A percentile compares a stretch with the other conserved stretches of the same genome.
Evolutionary conservation across 306 rosid species (phyloP).

Genomic region (Geum urbanum): DNA sequence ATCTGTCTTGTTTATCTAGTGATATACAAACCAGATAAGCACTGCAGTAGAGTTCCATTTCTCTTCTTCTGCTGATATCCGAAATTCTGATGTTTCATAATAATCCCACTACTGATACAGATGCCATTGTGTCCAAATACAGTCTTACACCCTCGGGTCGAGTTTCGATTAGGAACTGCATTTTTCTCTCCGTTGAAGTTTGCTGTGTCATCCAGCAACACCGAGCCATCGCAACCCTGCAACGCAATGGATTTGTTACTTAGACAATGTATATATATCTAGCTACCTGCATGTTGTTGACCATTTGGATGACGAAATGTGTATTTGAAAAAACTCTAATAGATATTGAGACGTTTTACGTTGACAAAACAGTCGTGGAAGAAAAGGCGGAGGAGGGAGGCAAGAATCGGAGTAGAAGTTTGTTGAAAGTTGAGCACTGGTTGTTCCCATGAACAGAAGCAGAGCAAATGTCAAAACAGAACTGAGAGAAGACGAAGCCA

Average conservation of each 20-base stretch:
- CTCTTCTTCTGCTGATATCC: no score
- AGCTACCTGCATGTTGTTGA: background rate
- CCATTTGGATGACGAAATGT: constrained; percentile 11
- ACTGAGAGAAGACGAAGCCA: constrained; percentile 24
- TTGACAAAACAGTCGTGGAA: constrained; percentile 92
- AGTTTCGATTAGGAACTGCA: constrained; percentile 61
- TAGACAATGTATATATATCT: background rate
- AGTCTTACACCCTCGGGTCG: constrained; percentile 48
- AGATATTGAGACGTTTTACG: constrained; percentile 33
- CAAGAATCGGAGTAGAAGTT: constrained; percentile 52
- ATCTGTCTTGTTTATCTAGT: no score
- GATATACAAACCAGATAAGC: no score
- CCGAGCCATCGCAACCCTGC: constrained; percentile 90
- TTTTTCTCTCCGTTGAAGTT: constrained; percentile 72
- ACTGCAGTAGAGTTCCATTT: no score
- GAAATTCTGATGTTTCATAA: no score
- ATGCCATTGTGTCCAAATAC: no score
- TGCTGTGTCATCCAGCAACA: constrained; percentile 73
- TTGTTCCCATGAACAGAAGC: constrained; percentile 28
- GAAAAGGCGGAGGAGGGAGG: constrained; percentile 84
- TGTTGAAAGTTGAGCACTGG: constrained; percentile 52
- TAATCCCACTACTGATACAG: no score
- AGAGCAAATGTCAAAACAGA: constrained; percentile 26
- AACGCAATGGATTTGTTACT: background rate
- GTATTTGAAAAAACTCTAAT: background rate